A percentile compares a stretch with the other conserved stretches of the same genome.
These are phyloP conservation scores for Aspergillus neotritici DNA, from an alignment of 2,329 filamentous ascomycete species.

Conservation along the genomic window DNA sequence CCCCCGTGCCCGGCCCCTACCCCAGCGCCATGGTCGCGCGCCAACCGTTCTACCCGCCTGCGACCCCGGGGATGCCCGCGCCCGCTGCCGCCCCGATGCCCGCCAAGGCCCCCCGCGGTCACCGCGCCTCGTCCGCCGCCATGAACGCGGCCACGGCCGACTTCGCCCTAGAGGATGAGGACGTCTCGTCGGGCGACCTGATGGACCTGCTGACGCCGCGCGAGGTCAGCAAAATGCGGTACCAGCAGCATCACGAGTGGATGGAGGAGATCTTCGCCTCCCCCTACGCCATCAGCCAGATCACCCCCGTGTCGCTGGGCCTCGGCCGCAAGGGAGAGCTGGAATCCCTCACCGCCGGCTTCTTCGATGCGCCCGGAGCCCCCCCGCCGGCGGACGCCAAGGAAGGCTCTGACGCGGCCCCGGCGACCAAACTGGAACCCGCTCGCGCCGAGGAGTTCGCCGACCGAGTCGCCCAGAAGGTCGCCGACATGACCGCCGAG, in stretches of 20 bases:
- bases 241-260: conserved; percentile 95
- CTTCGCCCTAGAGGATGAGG: conserved; percentile 71
- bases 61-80: conserved; percentile 23
- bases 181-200: conserved; percentile 77
- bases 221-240: conserved; percentile 80
- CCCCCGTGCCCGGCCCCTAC: conserved; percentile 42
- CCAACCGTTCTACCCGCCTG: conserved; percentile 32
- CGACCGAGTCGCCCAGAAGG: conserved; percentile 66
- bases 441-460: conserved; percentile 81
- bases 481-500: conserved; percentile 69
- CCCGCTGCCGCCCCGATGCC: conserved; percentile 18
- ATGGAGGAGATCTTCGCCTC: conserved; percentile 97
- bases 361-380: conserved; percentile 61
- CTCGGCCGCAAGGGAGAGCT: conserved; percentile 80
- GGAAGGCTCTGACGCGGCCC: conserved; percentile 25
- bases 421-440: conserved; percentile 60
- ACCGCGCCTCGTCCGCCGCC: conserved; percentile 37
- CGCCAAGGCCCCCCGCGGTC: conserved; percentile 38
- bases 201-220: conserved; percentile 85
- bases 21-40: conserved; percentile 32
- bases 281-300: conserved; percentile 77
- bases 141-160: conserved; percentile 38
- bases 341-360: conserved; percentile 72
- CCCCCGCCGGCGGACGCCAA: conserved; percentile 24
- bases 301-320: conserved; percentile 79